Evolutionary conservation across 306 rosid species (phyloP).

Genomic region (Vigna nakashimae): DNA sequence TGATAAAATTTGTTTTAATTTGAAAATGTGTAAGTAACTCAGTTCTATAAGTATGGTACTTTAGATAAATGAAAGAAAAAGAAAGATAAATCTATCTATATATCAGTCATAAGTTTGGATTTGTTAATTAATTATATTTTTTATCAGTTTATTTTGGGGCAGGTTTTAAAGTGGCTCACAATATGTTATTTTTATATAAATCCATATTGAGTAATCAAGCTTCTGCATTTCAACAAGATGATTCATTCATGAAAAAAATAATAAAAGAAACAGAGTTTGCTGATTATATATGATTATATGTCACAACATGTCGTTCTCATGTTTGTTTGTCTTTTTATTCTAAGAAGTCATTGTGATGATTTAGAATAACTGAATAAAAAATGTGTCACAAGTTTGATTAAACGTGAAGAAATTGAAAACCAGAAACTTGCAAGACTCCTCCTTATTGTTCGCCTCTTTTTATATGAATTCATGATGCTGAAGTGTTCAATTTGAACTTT

Average conservation of each 20-base stretch:
- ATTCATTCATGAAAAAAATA: neutral
- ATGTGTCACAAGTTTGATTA: neutral
- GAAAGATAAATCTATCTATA: no score
- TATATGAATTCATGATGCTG: neutral
- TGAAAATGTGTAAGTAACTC: neutral
- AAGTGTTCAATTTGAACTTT: neutral
- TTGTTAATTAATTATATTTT: no score
- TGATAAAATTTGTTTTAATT: neutral
- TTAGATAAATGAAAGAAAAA: no score
- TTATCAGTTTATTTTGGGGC: no score
- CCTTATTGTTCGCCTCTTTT: neutral
- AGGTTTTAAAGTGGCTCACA: no score
- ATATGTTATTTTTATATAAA: no score
- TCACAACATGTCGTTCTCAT: neutral
- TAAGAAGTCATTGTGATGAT: neutral
- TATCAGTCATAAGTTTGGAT: no score
- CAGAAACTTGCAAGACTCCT: neutral
- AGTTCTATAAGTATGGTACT: no score
- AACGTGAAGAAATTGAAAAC: conserved; percentile 19
- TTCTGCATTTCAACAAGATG: neutral
- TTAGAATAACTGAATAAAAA: conserved; percentile 18
- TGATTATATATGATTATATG: neutral
- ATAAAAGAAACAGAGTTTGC: neutral
- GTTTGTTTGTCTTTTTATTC: neutral
- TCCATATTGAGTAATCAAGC: neutral